Conservation (phyloP, 139 green algal genomes). For the Microglena sp. region DNA sequence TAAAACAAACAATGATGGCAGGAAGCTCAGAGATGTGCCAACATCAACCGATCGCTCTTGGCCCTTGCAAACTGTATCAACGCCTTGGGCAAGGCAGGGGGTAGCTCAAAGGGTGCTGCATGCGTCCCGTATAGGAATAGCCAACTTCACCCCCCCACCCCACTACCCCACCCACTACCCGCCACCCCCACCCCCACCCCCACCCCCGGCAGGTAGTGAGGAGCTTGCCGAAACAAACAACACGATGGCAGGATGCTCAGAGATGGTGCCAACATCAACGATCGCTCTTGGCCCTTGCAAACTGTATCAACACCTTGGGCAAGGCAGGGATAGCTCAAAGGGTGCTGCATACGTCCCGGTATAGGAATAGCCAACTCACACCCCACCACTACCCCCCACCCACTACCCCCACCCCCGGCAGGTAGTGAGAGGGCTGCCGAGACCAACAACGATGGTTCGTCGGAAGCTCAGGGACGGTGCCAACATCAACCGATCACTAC, state of each 20-base stretch:
- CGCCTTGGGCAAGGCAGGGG: conserved; percentile 49
- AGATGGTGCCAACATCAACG: conserved; percentile 54
- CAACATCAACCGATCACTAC: conserved; percentile 70
- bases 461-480: conserved; percentile 61
- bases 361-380: not conserved
- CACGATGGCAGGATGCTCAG: not conserved
- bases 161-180: not conserved
- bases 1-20: conserved; percentile 59
- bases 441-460: conserved; percentile 50
- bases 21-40: conserved; percentile 66
- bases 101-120: not conserved
- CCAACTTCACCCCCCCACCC: not conserved
- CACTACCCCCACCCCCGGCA: not conserved
- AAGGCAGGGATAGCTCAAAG: conserved; percentile 22
- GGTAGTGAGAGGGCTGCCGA: conserved; percentile 12
- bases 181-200: not conserved
- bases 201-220: not conserved
- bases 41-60: conserved; percentile 77
- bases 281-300: conserved; percentile 71
- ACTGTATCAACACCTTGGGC: conserved; percentile 81
- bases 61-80: conserved; percentile 87
- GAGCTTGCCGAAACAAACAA: not conserved
- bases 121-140: not conserved
- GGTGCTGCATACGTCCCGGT: not conserved
- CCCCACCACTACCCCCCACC: not conserved